Conservation (phyloP, 495 filamentous ascomycete genomes). For the Venustampulla echinocandica region DNA sequence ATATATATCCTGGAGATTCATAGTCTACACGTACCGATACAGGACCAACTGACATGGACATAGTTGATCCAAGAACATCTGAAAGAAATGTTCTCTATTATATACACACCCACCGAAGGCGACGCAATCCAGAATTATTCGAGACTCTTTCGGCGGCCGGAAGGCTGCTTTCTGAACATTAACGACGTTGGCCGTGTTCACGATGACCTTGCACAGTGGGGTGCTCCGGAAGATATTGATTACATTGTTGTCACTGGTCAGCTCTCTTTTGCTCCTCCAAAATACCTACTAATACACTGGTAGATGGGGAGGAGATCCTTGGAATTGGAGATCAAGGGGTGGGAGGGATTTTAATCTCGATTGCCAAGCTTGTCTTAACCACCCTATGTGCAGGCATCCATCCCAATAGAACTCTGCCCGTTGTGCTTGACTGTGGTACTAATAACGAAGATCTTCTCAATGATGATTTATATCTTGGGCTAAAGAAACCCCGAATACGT, state of each 20-base stretch:
- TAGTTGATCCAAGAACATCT: conserved; percentile 56
- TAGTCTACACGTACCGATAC: no score
- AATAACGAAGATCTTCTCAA: conserved; percentile 68
- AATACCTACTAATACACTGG: background rate
- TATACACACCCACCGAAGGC: conserved; percentile 87
- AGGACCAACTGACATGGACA: no score
- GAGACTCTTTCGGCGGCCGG: conserved; percentile 63
- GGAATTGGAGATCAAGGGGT: conserved; percentile 91
- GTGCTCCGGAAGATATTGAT: conserved; percentile 64
- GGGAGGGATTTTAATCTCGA: conserved; percentile 75
- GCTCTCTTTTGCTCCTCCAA: conserved; percentile 3
- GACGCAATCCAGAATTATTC: conserved; percentile 89
- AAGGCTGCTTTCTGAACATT: conserved; percentile 57
- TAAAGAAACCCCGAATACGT: conserved; percentile 52
- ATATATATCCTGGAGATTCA: no score
- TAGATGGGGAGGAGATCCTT: conserved; percentile 56
- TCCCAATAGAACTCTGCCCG: conserved; percentile 67
- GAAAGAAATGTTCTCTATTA: conserved; percentile 80
- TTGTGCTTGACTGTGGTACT: conserved; percentile 83
- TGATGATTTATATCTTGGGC: conserved; percentile 76
- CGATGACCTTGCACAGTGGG: conserved; percentile 58
- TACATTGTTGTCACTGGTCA: conserved; percentile 80
- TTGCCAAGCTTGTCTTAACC: conserved; percentile 74
- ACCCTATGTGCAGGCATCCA: conserved; percentile 82
- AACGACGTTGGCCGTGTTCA: conserved; percentile 49